These are phyloP conservation scores for Haplosporangium sp. DNA, from an alignment of 371 early-diverging fungal genomes.

Conservation along the genomic window DNA sequence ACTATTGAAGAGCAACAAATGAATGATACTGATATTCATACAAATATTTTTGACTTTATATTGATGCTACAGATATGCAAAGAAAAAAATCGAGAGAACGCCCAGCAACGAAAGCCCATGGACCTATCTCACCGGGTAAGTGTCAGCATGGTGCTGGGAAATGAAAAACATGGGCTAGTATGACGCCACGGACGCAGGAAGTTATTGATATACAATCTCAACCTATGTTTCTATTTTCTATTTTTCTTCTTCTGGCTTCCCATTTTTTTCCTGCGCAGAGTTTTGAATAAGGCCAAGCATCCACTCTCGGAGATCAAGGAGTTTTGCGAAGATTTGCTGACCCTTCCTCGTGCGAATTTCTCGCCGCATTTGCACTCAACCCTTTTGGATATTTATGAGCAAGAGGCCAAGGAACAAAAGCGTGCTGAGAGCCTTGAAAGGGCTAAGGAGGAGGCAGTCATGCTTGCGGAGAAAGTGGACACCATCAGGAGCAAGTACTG, in stretches of 20 bases:
- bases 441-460: conserved; percentile 35
- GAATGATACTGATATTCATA: neutral
- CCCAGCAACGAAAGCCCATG: conserved; percentile 94
- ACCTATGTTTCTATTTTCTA: neutral
- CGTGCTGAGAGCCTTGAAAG: conserved; percentile 57
- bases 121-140: conserved; percentile 82
- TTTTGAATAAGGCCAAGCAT: conserved; percentile 58
- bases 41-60: conserved; percentile 1
- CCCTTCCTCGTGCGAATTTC: conserved; percentile 47
- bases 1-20: too few species aligned
- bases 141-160: too few species aligned
- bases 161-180: too few species aligned
- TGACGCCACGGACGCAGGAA: too few species aligned
- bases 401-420: conserved; percentile 59
- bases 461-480: conserved; percentile 72
- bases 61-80: conserved; percentile 62
- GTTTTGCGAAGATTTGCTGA: conserved; percentile 59
- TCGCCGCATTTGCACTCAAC: conserved; percentile 74
- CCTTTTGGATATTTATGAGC: conserved; percentile 76
- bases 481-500: conserved; percentile 80
- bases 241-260: neutral
- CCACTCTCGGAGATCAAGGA: conserved; percentile 58
- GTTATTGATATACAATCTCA: neutral
- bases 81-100: conserved; percentile 76
- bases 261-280: conserved; percentile 31